Conservation (phyloP, 1,139 yeast genomes). For the Eremothecium sinecaudum region DNA sequence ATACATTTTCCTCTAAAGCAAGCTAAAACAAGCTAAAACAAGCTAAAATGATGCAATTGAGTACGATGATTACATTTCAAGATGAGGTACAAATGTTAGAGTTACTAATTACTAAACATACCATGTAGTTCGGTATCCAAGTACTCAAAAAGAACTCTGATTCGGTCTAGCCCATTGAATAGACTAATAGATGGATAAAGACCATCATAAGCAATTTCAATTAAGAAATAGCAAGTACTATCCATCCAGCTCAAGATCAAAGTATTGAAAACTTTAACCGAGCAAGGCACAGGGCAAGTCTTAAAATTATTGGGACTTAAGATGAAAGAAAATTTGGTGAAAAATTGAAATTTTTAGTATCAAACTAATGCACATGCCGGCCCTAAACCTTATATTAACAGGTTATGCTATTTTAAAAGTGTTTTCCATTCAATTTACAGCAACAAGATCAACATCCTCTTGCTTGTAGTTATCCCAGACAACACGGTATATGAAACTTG, state of each 20-base stretch:
- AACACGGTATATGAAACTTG: slow-evolving; percentile 89
- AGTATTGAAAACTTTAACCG: slow-evolving; percentile 34
- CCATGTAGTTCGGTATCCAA: slow-evolving; percentile 8
- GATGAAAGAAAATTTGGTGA: slow-evolving; percentile 3
- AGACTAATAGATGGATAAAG: slow-evolving; percentile 1
- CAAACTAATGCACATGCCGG: background rate
- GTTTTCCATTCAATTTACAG: slow-evolving; percentile 5
- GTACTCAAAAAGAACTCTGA: slow-evolving; percentile 16
- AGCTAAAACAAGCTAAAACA: background rate
- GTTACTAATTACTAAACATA: slow-evolving; percentile 13
- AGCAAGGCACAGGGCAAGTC: slow-evolving; percentile 64
- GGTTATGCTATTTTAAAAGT: too few species aligned
- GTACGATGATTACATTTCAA: background rate
- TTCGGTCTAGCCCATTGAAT: slow-evolving; percentile 14
- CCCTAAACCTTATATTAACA: background rate
- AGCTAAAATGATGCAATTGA: background rate
- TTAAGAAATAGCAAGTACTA: too few species aligned
- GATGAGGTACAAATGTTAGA: slow-evolving; percentile 6
- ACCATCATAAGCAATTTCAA: too few species aligned
- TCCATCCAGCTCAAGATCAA: slow-evolving; percentile 53
- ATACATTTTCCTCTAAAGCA: background rate
- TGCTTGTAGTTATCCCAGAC: slow-evolving; percentile 89
- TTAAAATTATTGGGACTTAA: background rate
- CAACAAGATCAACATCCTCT: slow-evolving; percentile 57
- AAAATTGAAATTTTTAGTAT: background rate